Evolutionary conservation across 2,329 filamentous ascomycete genomes (phyloP).

Genomic region (Alternaria metachromatica): DNA sequence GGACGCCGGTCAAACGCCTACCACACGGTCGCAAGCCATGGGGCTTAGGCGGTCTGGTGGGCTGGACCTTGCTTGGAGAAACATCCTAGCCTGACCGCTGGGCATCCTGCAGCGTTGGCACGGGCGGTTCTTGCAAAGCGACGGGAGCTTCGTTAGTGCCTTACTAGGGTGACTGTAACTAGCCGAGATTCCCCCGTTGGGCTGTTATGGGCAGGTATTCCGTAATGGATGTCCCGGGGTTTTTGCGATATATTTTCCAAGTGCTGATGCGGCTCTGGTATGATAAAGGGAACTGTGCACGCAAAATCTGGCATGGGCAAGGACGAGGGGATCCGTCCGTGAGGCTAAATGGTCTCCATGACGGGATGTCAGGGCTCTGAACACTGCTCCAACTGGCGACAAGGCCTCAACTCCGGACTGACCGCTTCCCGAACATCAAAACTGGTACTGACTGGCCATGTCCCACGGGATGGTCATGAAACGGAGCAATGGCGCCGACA

Average conservation of each 20-base stretch:
- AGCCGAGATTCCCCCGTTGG: slow-evolving; percentile 37
- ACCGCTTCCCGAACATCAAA: slow-evolving; percentile 13
- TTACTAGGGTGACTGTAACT: slow-evolving; percentile 21
- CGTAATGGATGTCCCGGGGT: slow-evolving; percentile 13
- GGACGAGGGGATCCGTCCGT: background rate
- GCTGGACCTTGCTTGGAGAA: slow-evolving; percentile 32
- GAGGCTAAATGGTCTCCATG: background rate
- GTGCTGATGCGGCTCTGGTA: slow-evolving; percentile 2
- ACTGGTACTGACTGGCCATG: slow-evolving; percentile 16
- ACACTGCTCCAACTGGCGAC: slow-evolving; percentile 1
- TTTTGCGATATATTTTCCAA: slow-evolving; percentile 11
- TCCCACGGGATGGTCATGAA: slow-evolving; percentile 7
- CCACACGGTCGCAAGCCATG: slow-evolving; percentile 33
- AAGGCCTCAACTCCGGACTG: slow-evolving; percentile 15
- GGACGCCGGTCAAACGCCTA: slow-evolving; percentile 36
- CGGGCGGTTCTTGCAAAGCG: slow-evolving; percentile 28
- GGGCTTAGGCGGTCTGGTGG: slow-evolving; percentile 35
- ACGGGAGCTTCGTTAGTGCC: slow-evolving; percentile 30
- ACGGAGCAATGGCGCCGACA: slow-evolving; percentile 21
- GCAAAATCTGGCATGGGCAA: background rate
- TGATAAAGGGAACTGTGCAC: slow-evolving; percentile 8
- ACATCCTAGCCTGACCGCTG: slow-evolving; percentile 28
- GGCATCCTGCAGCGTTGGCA: slow-evolving; percentile 35
- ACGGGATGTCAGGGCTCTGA: background rate
- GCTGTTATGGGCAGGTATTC: slow-evolving; percentile 34